Base-by-base conservation (phyloP, 768 basidiomycete species). In the Termitomyces sp. region DNA sequence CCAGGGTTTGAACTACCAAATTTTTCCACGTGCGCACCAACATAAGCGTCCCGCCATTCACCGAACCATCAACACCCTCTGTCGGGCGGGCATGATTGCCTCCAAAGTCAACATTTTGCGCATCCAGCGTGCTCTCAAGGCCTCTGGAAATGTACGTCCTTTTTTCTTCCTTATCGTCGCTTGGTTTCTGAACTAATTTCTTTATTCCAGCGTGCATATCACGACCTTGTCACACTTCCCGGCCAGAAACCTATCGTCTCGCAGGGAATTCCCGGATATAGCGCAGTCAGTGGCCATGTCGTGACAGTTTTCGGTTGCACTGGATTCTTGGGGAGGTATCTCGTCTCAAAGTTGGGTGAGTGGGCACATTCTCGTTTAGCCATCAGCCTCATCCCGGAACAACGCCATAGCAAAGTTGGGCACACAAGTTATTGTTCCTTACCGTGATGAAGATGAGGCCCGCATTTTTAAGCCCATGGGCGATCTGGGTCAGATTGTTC, bases 281-380 rank as follows among this genome's bases (percentile, higher is more conserved):
- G 90, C 67, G 88, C 92, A 4, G 87, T 88, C 58, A 87, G 88
- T 43, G 97, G 96, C 3, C 94, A 95, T 73, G 83, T 88, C 38
- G 96, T 89, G 43, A 99, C 97, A 16, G 95, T 98, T 51, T 98
- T 99, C 79, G 97, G 97, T 24, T 90, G 88, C 69, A 97, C 95
- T 4, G 92, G 95, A 6, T 98, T 98, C 72, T 76, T 99, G 58
- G 97, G 96, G 46, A 79, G 94, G 68, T 98, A 98, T 73, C 78
- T 98, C 45, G 92, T 98, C 42, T 83, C 89, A 33, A 98, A 98
- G 77, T 83, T 99, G 13, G 94, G 93, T 94, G 67, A 64, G 85
- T 69, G 40, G 32, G 26, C 24, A 54, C 51, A 50, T 44, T 45
- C 38, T 56, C 24, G 51, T 22, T 32, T n/a, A 22, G 18, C 26